A percentile compares a stretch with the other conserved stretches of the same genome.
These are phyloP conservation scores for Dactylorhiza incarnata DNA, from an alignment of 106 monocot genomes.

Conservation along the genomic window DNA sequence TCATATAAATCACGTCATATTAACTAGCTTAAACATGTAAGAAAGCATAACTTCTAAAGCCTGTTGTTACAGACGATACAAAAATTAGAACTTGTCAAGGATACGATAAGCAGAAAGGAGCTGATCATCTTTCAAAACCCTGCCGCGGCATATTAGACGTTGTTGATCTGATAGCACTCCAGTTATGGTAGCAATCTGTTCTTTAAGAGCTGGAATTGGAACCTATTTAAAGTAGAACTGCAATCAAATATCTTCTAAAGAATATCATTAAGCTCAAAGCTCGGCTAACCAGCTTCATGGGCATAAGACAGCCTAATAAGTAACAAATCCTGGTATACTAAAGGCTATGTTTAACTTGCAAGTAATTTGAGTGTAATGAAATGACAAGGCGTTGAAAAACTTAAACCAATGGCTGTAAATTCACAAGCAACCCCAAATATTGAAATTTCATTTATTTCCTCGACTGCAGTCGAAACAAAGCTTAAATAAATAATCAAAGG, in stretches of 20 bases:
- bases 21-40: background rate
- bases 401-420: background rate
- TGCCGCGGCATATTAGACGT: constrained; percentile 66
- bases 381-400: background rate
- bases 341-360: background rate
- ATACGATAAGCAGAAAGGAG: constrained; percentile 76
- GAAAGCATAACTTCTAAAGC: background rate
- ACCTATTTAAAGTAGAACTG: constrained; percentile 24
- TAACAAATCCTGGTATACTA: background rate
- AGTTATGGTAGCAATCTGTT: constrained; percentile 64
- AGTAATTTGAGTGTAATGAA: background rate
- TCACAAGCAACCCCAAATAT: background rate
- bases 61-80: background rate
- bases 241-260: background rate
- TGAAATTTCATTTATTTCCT: constrained; percentile 4
- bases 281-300: background rate
- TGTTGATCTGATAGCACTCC: constrained; percentile 65
- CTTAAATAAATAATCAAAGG: background rate
- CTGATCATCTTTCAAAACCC: constrained; percentile 66
- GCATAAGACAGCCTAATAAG: background rate
- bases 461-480: background rate
- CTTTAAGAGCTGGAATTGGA: constrained; percentile 56
- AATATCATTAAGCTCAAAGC: constrained; percentile 5
- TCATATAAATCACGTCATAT: background rate
- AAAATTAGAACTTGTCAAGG: constrained; percentile 13